Evolutionary conservation across 2,329 filamentous ascomycete genomes (phyloP), one percentile per base, ranked within the genome.

Genomic region (Drechslerella dactyloides): DNA sequence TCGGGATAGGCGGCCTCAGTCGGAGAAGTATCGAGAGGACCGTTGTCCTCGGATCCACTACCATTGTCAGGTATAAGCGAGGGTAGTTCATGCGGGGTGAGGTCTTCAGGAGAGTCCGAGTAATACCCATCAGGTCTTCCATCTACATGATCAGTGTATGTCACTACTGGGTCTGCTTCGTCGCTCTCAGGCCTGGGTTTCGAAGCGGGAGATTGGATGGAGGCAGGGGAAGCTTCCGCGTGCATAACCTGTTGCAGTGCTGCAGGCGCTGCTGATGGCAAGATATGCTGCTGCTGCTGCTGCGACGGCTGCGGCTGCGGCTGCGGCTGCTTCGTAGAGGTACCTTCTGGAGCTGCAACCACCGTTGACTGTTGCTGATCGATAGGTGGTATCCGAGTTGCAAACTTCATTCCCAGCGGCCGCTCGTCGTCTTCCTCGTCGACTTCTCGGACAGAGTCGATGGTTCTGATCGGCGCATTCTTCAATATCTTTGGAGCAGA

Each of bases 1-100:
- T 83, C 83, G 77, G 75, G 77, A 68, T 68, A 77, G 75, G 63
- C 77, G 76, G 55, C 76, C 51, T 72, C 76, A 73, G 19, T 80
- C 79, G 37, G 81, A 80, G 37, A 69, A 57, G 52, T 58, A 46
- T 74, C 56, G 66, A 73, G 68, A 72, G 68, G 68, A 72, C 65
- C 65, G 55, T 72, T 72, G 55, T 72, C 68, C 68, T 72, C 72
- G 61, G 64, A 69, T 62, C 62, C 73, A 69, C 73, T 74, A 64
- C 68, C 63, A 63, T 68, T 74, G 58, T 74, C 73, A 65, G 68
- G 60, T 59, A 73, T 64, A 60, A 74, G 63, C 57, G 73, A 60
- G 55, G 73, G 73, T 61, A 69, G 73, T 62, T 73, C 68, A 65
- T 70, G 59, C 51, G 72, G 72, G 63, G 70, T 74, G 66, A 72